Evolutionary conservation across 768 basidiomycete species (phyloP).

Genomic region (Rhodosporidiobolus sp.): DNA sequence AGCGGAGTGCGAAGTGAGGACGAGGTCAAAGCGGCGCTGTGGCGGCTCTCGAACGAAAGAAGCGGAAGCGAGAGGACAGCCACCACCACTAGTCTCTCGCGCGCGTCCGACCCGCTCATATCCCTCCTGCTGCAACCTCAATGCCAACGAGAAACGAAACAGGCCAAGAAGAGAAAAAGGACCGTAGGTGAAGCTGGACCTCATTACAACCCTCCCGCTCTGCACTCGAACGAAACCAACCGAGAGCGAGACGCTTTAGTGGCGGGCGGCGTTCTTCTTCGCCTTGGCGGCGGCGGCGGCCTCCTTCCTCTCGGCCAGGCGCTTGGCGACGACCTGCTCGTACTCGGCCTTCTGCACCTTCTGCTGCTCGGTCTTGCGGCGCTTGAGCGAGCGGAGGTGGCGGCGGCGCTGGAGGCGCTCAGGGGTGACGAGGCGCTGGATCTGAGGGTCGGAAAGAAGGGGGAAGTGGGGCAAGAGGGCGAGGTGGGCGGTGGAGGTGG

Average conservation of each 20-base stretch:
- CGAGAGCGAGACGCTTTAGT: background rate
- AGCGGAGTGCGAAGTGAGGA: too few species aligned
- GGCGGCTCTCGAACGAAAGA: too few species aligned
- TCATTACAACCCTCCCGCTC: background rate
- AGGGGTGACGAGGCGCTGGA: slow-evolving; percentile 84
- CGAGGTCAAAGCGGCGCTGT: too few species aligned
- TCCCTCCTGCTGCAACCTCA: too few species aligned
- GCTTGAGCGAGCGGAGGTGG: slow-evolving; percentile 81
- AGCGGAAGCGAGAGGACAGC: background rate
- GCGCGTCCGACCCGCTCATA: background rate
- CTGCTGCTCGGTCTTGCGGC: slow-evolving; percentile 80
- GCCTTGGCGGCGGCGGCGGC: slow-evolving; percentile 45
- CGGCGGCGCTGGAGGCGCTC: slow-evolving; percentile 93
- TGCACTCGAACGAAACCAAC: too few species aligned
- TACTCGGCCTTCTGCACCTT: slow-evolving; percentile 94
- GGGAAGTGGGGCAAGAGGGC: slow-evolving; percentile 66
- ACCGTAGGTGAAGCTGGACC: background rate
- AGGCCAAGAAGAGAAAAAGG: background rate
- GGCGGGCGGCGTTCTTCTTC: slow-evolving; percentile 45
- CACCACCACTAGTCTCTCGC: too few species aligned
- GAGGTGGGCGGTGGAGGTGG: slow-evolving; percentile 53
- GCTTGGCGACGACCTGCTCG: slow-evolving; percentile 61
- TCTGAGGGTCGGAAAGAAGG: too few species aligned
- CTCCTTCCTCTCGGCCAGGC: slow-evolving; percentile 37
- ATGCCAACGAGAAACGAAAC: too few species aligned